phyloP scores from a whole-genome alignment of 1,284 basidiomycete species.

The Moniliophthora roreri region DNA sequence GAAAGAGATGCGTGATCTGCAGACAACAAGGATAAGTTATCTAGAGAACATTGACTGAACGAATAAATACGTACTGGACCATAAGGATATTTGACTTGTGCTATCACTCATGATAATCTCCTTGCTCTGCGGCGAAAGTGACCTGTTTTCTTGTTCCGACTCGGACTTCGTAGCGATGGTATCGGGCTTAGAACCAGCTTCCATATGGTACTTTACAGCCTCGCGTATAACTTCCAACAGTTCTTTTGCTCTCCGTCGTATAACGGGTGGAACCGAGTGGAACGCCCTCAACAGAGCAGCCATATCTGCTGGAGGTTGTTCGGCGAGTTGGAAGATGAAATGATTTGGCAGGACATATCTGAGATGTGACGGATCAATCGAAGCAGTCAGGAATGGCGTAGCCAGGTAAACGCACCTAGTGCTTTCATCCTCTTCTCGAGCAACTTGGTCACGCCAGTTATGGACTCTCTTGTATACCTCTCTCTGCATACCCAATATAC shows the following conservation, averaged over 20 bases:
- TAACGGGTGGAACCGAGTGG: slow-evolving; percentile 55
- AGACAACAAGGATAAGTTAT: not conserved
- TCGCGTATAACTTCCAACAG: slow-evolving; percentile 60
- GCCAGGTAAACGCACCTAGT: slow-evolving; percentile 52
- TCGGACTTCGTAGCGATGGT: not conserved
- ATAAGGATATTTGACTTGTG: not conserved
- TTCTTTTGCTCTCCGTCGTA: slow-evolving; percentile 60
- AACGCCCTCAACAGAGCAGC: slow-evolving; percentile 56
- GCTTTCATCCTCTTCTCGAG: slow-evolving; percentile 88
- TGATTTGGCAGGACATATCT: slow-evolving; percentile 79
- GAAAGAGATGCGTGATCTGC: not conserved
- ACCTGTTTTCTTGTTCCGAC: not conserved
- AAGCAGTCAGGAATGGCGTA: slow-evolving; percentile 13
- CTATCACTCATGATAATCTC: not conserved
- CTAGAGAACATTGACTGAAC: not conserved
- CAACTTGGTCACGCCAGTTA: slow-evolving; percentile 82
- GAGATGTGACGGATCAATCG: slow-evolving; percentile 8
- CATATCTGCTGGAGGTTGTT: slow-evolving; percentile 62
- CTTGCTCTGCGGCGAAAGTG: not conserved
- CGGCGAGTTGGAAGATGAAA: slow-evolving; percentile 67
- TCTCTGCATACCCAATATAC: slow-evolving; percentile 39
- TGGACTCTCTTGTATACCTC: slow-evolving; percentile 79
- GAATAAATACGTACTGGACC: not conserved
- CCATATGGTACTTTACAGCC: slow-evolving; percentile 37
- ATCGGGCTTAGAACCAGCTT: not conserved